Base-by-base conservation (phyloP, 1,139 yeast genomes). In the Entelexis sorbosivorans region DNA sequence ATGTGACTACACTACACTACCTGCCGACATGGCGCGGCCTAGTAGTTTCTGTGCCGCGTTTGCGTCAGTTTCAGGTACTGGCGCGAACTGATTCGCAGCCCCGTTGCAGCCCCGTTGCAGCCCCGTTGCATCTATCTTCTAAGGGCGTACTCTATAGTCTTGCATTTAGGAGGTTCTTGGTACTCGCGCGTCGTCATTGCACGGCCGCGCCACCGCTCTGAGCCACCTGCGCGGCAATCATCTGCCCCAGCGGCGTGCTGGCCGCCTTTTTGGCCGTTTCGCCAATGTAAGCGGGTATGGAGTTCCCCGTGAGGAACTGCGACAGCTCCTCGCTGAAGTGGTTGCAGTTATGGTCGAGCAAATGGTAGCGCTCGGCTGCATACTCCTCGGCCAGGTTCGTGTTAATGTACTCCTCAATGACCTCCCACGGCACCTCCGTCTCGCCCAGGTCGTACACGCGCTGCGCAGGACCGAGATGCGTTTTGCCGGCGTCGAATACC, bases 291-390 rank as follows among this genome's bases (percentile, higher is more conserved):
- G 59, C 70, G 49, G 70, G 82, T 66, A 66, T 76, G 67, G 61
- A 73, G 61, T 70, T 68, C 16, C 82, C 84, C 38, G 77, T 79
- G 56, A 80, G 67, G 58, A 81, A 81, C 58, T 81, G 81, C 46
- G 77, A 63, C 52, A 78, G 61, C 45, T 74, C 77, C 57, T 79
- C 75, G 16, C 82, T 73, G 66, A 81, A 80, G 59, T 81, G 83
- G 65, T 81, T 81, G 64, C 88, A 81, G 61, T 81, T 81, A 64
- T 81, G 81, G 51, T 75, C 75, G 56, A 81, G 79, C 56, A 81
- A 66, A 57, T 80, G 79, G 63, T 81, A 81, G 24, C 66, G 69
- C 9, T 67, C 67, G 1, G 77, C 74, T 36, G 73, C 69, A 60
- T 72, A 80, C 26, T 70, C 74, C 13, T 70, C 70, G 26, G 44